These are phyloP conservation scores for Akebia trifoliata DNA, from an alignment of 164 flowering plant species.

Conservation along the genomic window DNA sequence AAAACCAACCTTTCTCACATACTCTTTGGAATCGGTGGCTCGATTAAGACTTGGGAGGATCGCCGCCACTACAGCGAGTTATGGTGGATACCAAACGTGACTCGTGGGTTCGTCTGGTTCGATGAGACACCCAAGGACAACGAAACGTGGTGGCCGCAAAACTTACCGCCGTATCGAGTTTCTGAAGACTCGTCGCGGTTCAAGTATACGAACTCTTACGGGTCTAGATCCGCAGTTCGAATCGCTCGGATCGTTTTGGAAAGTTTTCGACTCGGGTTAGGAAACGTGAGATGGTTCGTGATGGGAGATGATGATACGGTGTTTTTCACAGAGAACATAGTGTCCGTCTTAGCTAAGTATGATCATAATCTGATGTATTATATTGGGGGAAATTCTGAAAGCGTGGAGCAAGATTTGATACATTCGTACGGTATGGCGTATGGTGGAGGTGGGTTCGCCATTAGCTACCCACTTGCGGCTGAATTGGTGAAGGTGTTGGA, in stretches of 20 bases:
- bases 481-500: constrained; percentile 39
- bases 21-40: constrained; percentile 52
- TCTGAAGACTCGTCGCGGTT: constrained; percentile 52
- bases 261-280: constrained; percentile 36
- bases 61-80: constrained; percentile 41
- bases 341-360: constrained; percentile 45
- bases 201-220: constrained; percentile 28
- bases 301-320: constrained; percentile 97
- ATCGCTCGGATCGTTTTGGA: constrained; percentile 66
- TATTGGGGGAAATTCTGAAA: constrained; percentile 75
- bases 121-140: constrained; percentile 32
- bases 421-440: constrained; percentile 75
- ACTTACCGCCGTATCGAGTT: constrained; percentile 37
- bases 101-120: constrained; percentile 60
- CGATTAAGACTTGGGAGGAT: constrained; percentile 38
- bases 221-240: constrained; percentile 53
- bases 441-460: constrained; percentile 91
- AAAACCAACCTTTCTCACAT: constrained; percentile 31
- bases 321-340: constrained; percentile 67
- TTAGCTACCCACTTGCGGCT: constrained; percentile 61
- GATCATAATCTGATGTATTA: constrained; percentile 67
- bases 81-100: constrained; percentile 48
- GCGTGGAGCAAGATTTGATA: constrained; percentile 68
- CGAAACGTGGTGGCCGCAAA: constrained; percentile 31
- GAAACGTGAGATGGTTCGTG: constrained; percentile 78